These are phyloP conservation scores for Juglanconis juglandina DNA, from an alignment of 2,329 filamentous ascomycete genomes.

Conservation along the genomic window DNA sequence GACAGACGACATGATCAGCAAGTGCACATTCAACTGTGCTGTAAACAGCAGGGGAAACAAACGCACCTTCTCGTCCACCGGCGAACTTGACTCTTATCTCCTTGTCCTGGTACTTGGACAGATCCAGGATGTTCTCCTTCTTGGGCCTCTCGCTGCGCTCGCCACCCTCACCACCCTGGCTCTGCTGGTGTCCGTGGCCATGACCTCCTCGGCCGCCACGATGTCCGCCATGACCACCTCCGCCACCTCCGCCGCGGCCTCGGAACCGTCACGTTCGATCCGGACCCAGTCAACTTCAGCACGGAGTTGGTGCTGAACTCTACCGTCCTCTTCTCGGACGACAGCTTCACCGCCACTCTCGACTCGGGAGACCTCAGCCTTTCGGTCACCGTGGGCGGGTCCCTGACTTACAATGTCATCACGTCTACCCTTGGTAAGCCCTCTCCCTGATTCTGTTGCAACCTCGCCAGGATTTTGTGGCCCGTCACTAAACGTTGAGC, in stretches of 20 bases:
- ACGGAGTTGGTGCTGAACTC: constrained; percentile 7
- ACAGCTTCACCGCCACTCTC: constrained; percentile 30
- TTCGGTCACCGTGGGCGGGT: constrained; percentile 38
- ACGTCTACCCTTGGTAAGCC: constrained; percentile 13
- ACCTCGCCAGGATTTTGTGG: background rate
- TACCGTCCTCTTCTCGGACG: constrained; percentile 20
- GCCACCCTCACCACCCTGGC: constrained; percentile 33
- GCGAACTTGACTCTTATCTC: constrained; percentile 94
- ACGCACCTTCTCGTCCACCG: constrained; percentile 81
- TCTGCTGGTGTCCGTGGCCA: constrained; percentile 39
- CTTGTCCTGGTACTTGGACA: constrained; percentile 97
- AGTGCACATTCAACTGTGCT: too few species aligned
- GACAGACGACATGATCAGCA: background rate
- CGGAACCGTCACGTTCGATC: constrained; percentile 23
- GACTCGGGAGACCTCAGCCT: constrained; percentile 33
- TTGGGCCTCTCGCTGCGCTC: constrained; percentile 77
- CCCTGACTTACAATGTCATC: constrained; percentile 38
- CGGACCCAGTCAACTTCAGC: constrained; percentile 20
- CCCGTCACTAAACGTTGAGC: constrained; percentile 15
- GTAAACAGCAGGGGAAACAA: background rate
- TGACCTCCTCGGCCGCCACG: constrained; percentile 41
- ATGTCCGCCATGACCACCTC: constrained; percentile 44
- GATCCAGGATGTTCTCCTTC: constrained; percentile 97
- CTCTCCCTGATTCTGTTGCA: background rate
- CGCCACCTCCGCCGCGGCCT: constrained; percentile 41